Conservation (phyloP, 306 rosid genomes). For the Lithocarpus polystachyus region DNA sequence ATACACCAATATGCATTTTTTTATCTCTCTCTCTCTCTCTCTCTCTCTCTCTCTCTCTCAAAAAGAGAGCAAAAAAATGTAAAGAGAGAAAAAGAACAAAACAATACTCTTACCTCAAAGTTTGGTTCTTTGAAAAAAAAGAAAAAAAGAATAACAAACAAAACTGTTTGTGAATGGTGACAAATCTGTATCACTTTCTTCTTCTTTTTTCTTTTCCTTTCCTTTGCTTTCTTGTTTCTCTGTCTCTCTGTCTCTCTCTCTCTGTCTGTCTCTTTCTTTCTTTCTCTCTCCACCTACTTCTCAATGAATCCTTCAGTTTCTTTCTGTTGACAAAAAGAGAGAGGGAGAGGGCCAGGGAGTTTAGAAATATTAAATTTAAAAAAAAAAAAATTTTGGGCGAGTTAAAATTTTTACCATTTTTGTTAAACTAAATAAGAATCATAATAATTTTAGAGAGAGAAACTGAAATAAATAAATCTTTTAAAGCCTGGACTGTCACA, state of each 20-base stretch:
- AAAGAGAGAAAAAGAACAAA: not conserved
- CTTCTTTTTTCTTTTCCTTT: not conserved
- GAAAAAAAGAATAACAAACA: too few species aligned
- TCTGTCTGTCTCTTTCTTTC: not conserved
- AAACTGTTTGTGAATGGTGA: slow-evolving; percentile 6
- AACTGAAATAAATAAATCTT: not conserved
- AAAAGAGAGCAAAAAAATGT: not conserved
- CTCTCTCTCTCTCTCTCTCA: not conserved
- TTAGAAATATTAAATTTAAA: slow-evolving; percentile 17
- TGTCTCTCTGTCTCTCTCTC: slow-evolving; percentile 2
- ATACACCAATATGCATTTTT: slow-evolving; percentile 31
- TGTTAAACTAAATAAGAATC: not conserved
- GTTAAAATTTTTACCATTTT: not conserved
- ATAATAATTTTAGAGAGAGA: not conserved
- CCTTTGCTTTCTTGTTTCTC: slow-evolving; percentile 10
- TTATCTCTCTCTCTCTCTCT: slow-evolving; percentile 5
- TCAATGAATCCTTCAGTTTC: slow-evolving; percentile 17
- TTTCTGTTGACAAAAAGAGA: slow-evolving; percentile 47
- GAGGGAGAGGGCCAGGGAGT: not conserved
- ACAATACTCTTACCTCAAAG: slow-evolving; percentile 39
- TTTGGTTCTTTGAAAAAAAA: slow-evolving; percentile 11
- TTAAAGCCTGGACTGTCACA: not conserved
- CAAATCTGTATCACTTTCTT: slow-evolving; percentile 36
- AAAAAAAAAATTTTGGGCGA: not conserved
- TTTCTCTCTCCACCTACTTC: not conserved